These are phyloP conservation scores for Fusarium graminum DNA, from an alignment of 2,329 filamentous ascomycete genomes.

Conservation along the genomic window DNA sequence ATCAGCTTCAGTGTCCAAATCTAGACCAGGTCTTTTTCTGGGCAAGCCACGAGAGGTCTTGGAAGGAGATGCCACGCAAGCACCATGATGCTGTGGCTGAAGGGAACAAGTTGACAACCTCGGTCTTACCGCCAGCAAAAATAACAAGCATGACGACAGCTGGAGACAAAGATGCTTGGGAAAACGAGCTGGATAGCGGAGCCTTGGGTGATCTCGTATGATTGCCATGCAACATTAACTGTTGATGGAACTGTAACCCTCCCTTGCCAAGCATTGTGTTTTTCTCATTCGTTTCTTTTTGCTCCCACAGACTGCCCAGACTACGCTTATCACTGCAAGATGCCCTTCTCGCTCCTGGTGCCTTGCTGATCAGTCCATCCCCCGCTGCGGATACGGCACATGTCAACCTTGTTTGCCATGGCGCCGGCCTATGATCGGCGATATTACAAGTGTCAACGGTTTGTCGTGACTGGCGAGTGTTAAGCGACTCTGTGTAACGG, in stretches of 20 bases:
- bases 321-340: too few species aligned
- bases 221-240: conserved; percentile 32
- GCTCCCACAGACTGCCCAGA: not conserved
- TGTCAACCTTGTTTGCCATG: conserved; percentile 34
- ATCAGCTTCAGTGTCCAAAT: conserved; percentile 17
- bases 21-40: conserved; percentile 29
- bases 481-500: conserved; percentile 20
- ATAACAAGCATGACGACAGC: conserved; percentile 15
- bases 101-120: conserved; percentile 10
- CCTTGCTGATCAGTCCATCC: conserved; percentile 24
- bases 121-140: conserved; percentile 30
- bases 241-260: conserved; percentile 22
- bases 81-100: conserved; percentile 35
- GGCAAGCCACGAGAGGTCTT: conserved; percentile 37
- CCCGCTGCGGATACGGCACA: conserved; percentile 22
- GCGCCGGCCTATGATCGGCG: conserved; percentile 40
- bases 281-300: not conserved
- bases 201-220: not conserved
- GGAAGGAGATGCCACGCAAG: conserved; percentile 14
- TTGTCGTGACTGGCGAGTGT: not conserved
- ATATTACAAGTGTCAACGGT: conserved; percentile 21
- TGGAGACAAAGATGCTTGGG: not conserved
- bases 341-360: too few species aligned
- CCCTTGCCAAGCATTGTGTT: not conserved
- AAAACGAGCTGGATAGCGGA: conserved; percentile 32